A percentile compares a stretch with the other conserved stretches of the same genome.
Evolutionary conservation across 768 basidiomycete species (phyloP).

Genomic region (Boletus eberwhitei): DNA sequence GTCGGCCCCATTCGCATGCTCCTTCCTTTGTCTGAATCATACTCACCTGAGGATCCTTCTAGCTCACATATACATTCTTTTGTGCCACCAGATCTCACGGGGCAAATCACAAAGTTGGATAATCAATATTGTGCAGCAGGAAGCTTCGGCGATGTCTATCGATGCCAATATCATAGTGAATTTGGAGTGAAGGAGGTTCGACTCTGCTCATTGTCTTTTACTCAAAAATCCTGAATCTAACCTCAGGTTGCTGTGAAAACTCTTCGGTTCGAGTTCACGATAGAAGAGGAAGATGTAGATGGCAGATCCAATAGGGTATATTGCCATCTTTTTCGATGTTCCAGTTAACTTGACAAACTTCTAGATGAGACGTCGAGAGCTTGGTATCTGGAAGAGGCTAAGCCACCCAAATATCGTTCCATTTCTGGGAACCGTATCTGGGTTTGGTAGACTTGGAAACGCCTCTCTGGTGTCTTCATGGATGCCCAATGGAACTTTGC

Average conservation of each 20-base stretch:
- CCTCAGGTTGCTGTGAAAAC: constrained; percentile 10
- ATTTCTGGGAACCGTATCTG: constrained; percentile 7
- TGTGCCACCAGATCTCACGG: constrained; percentile 3
- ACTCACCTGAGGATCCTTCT: neutral
- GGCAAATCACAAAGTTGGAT: neutral
- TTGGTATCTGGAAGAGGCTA: constrained; percentile 10
- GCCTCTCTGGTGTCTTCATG: constrained; percentile 7
- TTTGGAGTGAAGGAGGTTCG: neutral
- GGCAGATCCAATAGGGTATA: constrained; percentile 1
- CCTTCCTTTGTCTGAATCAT: neutral
- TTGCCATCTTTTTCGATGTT: neutral
- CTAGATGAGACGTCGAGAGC: constrained; percentile 13
- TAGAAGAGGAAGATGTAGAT: neutral
- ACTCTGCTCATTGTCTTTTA: neutral
- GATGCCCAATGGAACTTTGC: constrained; percentile 10
- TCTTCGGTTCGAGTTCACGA: constrained; percentile 9
- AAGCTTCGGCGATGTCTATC: constrained; percentile 4
- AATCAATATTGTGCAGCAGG: constrained; percentile 6
- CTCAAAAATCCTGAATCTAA: neutral
- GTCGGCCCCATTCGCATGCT: neutral
- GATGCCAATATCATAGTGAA: neutral
- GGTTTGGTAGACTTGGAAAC: constrained; percentile 7
- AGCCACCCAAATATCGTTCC: constrained; percentile 10
- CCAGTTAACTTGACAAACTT: neutral
- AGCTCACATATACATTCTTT: neutral